Evolutionary conservation across 192 early-diverging fungal genomes (phyloP).

Genomic region (Coemansia sp.): DNA sequence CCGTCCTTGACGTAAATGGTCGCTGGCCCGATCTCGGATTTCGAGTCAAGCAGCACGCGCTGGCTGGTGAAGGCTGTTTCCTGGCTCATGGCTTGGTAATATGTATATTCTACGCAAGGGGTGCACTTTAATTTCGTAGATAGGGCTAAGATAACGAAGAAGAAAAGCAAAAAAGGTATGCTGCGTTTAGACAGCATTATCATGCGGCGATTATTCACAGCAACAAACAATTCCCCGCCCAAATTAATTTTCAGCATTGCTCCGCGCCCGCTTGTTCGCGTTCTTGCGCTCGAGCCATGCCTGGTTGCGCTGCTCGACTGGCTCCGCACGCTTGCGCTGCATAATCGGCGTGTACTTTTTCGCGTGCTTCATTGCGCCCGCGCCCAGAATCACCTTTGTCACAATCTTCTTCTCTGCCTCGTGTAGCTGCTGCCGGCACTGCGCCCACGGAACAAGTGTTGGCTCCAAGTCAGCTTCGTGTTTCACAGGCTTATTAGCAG

Average conservation of each 20-base stretch:
- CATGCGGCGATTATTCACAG: neutral
- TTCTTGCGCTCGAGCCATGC: conserved; percentile 48
- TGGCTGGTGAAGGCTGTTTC: conserved; percentile 40
- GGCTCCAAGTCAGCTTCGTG: neutral
- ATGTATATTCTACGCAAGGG: conserved; percentile 9
- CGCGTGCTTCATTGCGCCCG: conserved; percentile 22
- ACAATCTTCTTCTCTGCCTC: conserved; percentile 5
- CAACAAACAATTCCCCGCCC: conserved; percentile 7
- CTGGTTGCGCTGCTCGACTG: conserved; percentile 41
- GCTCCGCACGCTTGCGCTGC: conserved; percentile 37
- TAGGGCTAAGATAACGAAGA: conserved; percentile 2
- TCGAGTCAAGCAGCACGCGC: conserved; percentile 51
- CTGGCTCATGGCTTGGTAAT: conserved; percentile 21
- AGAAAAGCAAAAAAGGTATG: neutral
- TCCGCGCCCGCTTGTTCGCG: conserved; percentile 9
- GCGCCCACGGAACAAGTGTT: conserved; percentile 12
- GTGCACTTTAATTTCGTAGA: no score
- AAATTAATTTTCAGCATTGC: neutral
- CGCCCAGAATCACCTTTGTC: conserved; percentile 20
- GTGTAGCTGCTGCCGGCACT: conserved; percentile 9
- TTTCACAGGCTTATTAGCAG: no score
- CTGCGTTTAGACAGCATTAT: neutral
- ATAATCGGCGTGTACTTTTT: conserved; percentile 37
- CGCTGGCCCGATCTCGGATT: conserved; percentile 50
- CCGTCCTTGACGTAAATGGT: conserved; percentile 61